phyloP scores from a whole-genome alignment of 1,284 basidiomycete genomes.

The Leccinum subfulvum region DNA sequence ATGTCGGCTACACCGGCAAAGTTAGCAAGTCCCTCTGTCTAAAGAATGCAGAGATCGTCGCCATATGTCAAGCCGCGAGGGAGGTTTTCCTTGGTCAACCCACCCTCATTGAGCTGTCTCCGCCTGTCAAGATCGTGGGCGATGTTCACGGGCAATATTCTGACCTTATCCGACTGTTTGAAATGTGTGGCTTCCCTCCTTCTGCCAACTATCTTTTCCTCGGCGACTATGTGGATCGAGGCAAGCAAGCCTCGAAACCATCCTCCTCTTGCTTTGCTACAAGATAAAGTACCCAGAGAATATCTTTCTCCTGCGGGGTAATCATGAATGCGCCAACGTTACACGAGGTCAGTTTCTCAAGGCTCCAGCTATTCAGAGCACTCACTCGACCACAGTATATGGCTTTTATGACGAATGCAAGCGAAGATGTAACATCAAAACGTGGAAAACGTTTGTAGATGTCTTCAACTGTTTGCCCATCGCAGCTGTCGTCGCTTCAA shows the following conservation, averaged over 20 bases:
- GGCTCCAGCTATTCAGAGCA: slow-evolving; percentile 6
- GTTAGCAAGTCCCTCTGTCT: slow-evolving; percentile 95
- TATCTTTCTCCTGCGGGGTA: slow-evolving; percentile 96
- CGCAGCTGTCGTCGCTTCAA: slow-evolving; percentile 96
- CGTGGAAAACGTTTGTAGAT: slow-evolving; percentile 99
- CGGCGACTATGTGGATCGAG: slow-evolving; percentile 98
- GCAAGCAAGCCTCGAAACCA: slow-evolving; percentile 98
- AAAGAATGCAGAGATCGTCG: slow-evolving; percentile 95
- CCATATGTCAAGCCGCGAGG: slow-evolving; percentile 94
- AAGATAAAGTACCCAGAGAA: slow-evolving; percentile 99
- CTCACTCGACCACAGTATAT: slow-evolving; percentile 66
- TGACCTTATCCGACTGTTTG: slow-evolving; percentile 96
- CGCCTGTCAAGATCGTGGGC: slow-evolving; percentile 98
- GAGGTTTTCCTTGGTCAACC: slow-evolving; percentile 97
- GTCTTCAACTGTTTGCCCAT: slow-evolving; percentile 99
- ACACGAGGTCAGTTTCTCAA: slow-evolving; percentile 74
- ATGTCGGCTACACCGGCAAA: slow-evolving; percentile 98
- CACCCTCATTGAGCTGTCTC: slow-evolving; percentile 95
- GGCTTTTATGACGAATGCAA: slow-evolving; percentile 99
- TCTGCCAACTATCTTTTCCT: slow-evolving; percentile 97
- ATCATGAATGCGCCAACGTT: slow-evolving; percentile 99
- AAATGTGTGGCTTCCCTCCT: slow-evolving; percentile 99
- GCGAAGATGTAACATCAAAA: slow-evolving; percentile 98
- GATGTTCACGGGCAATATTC: slow-evolving; percentile 99
- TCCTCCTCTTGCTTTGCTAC: slow-evolving; percentile 94